These are phyloP conservation scores for Tinospora cordifolia DNA, from an alignment of 164 flowering plant species.

Conservation along the genomic window DNA sequence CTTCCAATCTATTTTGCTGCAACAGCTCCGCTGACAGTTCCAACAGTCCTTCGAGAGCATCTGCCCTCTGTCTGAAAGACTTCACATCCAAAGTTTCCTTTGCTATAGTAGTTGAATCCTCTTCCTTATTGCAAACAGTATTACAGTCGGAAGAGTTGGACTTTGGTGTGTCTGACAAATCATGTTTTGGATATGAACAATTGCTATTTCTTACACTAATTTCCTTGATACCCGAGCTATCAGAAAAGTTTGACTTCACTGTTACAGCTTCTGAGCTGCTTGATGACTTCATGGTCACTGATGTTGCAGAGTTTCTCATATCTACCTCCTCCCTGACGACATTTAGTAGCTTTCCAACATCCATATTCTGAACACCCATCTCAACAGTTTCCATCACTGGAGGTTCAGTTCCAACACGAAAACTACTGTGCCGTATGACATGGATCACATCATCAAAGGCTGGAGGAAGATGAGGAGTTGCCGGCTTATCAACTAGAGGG, in stretches of 20 bases:
- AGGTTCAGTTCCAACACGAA: slow-evolving; percentile 69
- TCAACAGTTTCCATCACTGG: slow-evolving; percentile 55
- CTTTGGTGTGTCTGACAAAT: slow-evolving; percentile 29
- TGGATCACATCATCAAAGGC: slow-evolving; percentile 82
- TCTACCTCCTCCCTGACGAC: slow-evolving; percentile 61
- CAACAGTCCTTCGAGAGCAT: slow-evolving; percentile 86
- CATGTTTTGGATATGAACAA: slow-evolving; percentile 20
- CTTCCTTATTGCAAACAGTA: slow-evolving; percentile 24
- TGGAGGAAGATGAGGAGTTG: slow-evolving; percentile 35
- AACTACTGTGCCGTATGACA: slow-evolving; percentile 81
- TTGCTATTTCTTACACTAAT: slow-evolving; percentile 22
- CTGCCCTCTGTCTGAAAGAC: slow-evolving; percentile 92
- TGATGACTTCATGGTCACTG: slow-evolving; percentile 27
- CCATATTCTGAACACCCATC: slow-evolving; percentile 52
- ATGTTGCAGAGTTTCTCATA: slow-evolving; percentile 27
- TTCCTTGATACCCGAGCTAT: slow-evolving; percentile 31
- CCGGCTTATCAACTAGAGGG: slow-evolving; percentile 31
- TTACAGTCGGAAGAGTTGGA: slow-evolving; percentile 21
- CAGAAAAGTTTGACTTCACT: slow-evolving; percentile 29
- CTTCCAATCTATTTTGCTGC: slow-evolving; percentile 77
- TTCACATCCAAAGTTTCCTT: slow-evolving; percentile 83
- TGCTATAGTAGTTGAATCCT: slow-evolving; percentile 41
- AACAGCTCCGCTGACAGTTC: slow-evolving; percentile 93
- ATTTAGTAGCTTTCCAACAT: slow-evolving; percentile 60
- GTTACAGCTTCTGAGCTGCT: slow-evolving; percentile 32